phyloP scores from a whole-genome alignment of 805 yeast species.

The Wickerhamiella cacticola region DNA sequence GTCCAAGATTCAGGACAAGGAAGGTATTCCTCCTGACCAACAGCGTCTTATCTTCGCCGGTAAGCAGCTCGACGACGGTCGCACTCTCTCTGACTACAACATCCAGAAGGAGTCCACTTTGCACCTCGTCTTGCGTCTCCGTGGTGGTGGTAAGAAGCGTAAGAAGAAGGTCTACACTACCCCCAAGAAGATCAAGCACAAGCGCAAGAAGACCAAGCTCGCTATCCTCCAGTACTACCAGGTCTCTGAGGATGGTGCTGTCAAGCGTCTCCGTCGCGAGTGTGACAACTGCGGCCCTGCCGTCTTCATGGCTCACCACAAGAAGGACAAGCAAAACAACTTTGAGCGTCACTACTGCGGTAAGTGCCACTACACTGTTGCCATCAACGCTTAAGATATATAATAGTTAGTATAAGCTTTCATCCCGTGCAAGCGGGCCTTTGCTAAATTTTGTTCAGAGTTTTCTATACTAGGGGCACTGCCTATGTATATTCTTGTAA shows the following conservation, averaged over 20 bases:
- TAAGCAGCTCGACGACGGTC: conserved; percentile 87
- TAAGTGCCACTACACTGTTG: conserved; percentile 83
- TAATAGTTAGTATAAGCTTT: conserved; percentile 3
- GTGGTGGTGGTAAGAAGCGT: conserved; percentile 99
- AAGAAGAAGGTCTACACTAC: conserved; percentile 99
- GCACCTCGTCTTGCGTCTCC: conserved; percentile 91
- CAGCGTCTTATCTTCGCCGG: conserved; percentile 96
- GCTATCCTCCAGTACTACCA: conserved; percentile 99
- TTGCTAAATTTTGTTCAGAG: too few relatives aligned
- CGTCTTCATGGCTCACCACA: conserved; percentile 95
- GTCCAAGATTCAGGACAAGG: conserved; percentile 93
- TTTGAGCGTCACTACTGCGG: conserved; percentile 99
- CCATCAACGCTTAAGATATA: conserved; percentile 3
- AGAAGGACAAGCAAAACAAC: conserved; percentile 91
- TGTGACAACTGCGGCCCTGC: conserved; percentile 98
- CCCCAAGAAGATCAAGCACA: conserved; percentile 99
- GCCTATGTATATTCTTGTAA: too few relatives aligned
- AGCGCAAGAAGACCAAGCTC: conserved; percentile 98
- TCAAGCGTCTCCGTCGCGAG: conserved; percentile 97
- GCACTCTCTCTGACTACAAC: conserved; percentile 95
- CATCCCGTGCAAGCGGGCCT: too few relatives aligned
- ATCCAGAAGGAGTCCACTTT: conserved; percentile 95
- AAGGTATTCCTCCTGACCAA: conserved; percentile 96
- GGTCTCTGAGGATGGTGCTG: conserved; percentile 97
- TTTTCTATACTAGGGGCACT: too few relatives aligned